phyloP scores from a whole-genome alignment of 441 rosid species.

The Hypseocharis bilobata region DNA sequence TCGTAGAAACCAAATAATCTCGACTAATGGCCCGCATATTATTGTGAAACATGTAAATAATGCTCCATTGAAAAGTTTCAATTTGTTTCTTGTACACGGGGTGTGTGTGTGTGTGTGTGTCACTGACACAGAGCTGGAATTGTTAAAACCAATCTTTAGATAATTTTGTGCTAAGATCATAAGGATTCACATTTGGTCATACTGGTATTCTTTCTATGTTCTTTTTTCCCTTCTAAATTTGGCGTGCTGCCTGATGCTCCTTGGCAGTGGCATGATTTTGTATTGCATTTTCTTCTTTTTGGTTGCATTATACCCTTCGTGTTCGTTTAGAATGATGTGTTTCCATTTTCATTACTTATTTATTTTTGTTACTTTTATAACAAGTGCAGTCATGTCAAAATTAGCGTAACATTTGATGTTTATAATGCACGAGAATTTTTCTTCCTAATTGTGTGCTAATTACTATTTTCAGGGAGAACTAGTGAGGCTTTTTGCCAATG shows the following conservation, averaged over 20 bases:
- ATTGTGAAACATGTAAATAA: background rate
- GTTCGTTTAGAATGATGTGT: too few relatives aligned
- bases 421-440: constrained; percentile 14
- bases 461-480: constrained; percentile 55
- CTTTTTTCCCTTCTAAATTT: too few relatives aligned
- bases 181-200: background rate
- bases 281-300: background rate
- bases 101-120: too few relatives aligned
- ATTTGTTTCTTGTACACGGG: too few relatives aligned
- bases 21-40: background rate
- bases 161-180: background rate
- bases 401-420: background rate
- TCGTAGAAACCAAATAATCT: too few relatives aligned
- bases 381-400: background rate
- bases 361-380: background rate
- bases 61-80: too few relatives aligned
- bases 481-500: constrained; percentile 73
- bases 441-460: constrained; percentile 15
- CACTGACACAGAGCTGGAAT: background rate
- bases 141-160: background rate
- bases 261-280: background rate
- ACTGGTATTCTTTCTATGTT: too few relatives aligned
- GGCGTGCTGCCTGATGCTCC: background rate
- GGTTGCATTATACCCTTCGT: too few relatives aligned
- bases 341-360: background rate